Base-by-base conservation (phyloP, 345 rosid species). In the Isatis tinctoria region DNA sequence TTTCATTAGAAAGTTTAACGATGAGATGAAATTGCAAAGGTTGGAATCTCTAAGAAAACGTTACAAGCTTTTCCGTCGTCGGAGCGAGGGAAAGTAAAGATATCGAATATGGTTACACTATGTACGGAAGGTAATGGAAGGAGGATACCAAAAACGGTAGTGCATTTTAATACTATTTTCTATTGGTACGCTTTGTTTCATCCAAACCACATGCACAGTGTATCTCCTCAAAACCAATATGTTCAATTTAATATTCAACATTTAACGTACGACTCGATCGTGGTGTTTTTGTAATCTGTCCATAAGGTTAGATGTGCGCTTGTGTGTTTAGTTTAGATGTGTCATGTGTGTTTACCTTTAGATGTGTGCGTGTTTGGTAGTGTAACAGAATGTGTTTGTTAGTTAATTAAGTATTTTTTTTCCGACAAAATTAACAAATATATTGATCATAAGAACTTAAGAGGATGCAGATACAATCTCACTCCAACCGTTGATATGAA, bases 11-110 rank as follows among this genome's bases (percentile, higher is more conserved):
- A 92, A 92, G 79, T 88, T 92, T 48, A 85, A 92, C 7, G 84
- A 88, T 26, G 96, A 92, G 58, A 92, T 92, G 94, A 87, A 91
- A 83, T 26, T 90, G 81, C 94, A 92, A 70, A 83, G 98, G 73
- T 82, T 81, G 48, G 91, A 85, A 80, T 85, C 94, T n/a, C 13
- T 88, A 67, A 86, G 79, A 39, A 84, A 76, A 52, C 90, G 82
- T 69, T 85, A 83, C 74, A 82, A 80, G 4, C 26, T 47, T 18
- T 76, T 69, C 62, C 58, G 65, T 35, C 28, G 65, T 43, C 33
- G 51, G 2, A 69, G 17, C 35, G 74, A 76, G 65, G 79, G 60
- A 1, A 24, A 53, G 57, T 39, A 36, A 52, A 12, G 33, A 26
- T 24, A 22, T 35, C 37, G 37, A 35, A 8, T 35, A 35, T 49